These are phyloP conservation scores for Rachicladosporium sp. DNA, from an alignment of 2,329 filamentous ascomycete species.

Conservation along the genomic window DNA sequence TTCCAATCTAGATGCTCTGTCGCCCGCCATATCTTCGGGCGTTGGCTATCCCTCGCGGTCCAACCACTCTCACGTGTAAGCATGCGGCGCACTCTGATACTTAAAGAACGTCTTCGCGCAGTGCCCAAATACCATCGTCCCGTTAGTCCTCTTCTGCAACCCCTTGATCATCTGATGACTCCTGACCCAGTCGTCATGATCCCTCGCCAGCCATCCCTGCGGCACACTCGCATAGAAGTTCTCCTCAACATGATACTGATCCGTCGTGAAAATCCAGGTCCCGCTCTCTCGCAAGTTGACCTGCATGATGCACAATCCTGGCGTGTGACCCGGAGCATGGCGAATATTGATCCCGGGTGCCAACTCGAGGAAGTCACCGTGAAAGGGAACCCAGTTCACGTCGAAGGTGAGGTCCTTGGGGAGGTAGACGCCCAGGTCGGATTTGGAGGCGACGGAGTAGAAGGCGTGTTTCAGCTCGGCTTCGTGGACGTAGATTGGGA, in stretches of 20 bases:
- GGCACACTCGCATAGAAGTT: conserved; percentile 24
- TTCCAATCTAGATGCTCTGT: too few species aligned
- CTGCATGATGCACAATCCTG: conserved; percentile 25
- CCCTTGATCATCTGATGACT: conserved; percentile 15
- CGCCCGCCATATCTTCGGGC: too few species aligned
- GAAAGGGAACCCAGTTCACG: conserved; percentile 26
- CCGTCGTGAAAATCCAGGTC: conserved; percentile 27
- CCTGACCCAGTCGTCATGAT: conserved; percentile 25
- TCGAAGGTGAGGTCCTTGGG: conserved; percentile 26
- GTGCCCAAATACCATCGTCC: conserved; percentile 14
- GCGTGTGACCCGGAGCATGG: conserved; percentile 26
- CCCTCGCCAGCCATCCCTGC: conserved; percentile 26
- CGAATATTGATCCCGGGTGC: conserved; percentile 23
- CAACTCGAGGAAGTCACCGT: conserved; percentile 22
- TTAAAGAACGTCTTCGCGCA: conserved; percentile 8
- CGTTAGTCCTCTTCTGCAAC: conserved; percentile 12
- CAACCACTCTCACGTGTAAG: too few species aligned
- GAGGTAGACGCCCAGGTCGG: conserved; percentile 21
- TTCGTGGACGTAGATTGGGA: conserved; percentile 27
- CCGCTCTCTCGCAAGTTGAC: conserved; percentile 24
- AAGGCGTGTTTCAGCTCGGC: conserved; percentile 27
- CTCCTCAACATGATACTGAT: conserved; percentile 27
- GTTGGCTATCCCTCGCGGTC: too few species aligned
- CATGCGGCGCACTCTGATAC: too few species aligned
- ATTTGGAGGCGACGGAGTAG: conserved; percentile 25